phyloP scores from a whole-genome alignment of 2,329 filamentous ascomycete species.

The Aspergillus fumigatiaffinis region DNA sequence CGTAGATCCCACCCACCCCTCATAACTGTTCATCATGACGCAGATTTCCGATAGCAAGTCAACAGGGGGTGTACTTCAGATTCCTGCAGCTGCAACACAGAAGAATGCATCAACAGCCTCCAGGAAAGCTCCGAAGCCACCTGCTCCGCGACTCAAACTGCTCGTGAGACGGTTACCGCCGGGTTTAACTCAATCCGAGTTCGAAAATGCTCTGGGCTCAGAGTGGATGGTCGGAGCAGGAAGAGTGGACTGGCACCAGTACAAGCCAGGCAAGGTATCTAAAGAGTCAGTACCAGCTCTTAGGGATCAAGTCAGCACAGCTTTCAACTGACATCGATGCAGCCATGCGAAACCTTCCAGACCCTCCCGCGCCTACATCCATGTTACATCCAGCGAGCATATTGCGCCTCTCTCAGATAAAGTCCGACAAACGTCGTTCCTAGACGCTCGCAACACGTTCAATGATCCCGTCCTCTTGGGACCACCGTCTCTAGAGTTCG shows the following conservation, averaged over 20 bases:
- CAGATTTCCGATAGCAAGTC: conserved; percentile 27
- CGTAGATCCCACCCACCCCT: not conserved
- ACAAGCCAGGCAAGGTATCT: conserved; percentile 70
- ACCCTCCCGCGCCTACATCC: conserved; percentile 77
- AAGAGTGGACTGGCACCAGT: conserved; percentile 81
- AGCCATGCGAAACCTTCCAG: conserved; percentile 81
- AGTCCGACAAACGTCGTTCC: conserved; percentile 67
- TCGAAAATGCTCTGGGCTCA: conserved; percentile 65
- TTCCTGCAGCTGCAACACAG: conserved; percentile 46
- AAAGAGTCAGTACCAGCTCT: conserved; percentile 62
- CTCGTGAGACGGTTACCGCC: conserved; percentile 81
- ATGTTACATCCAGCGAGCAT: conserved; percentile 68
- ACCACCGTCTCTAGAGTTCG: conserved; percentile 75
- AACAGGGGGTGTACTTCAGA: conserved; percentile 53
- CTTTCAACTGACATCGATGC: not conserved
- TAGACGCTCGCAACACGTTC: conserved; percentile 75
- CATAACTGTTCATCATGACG: conserved; percentile 19
- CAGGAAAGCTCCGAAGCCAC: conserved; percentile 44
- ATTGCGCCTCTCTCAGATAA: conserved; percentile 64
- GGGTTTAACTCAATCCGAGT: conserved; percentile 75
- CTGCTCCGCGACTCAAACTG: conserved; percentile 71
- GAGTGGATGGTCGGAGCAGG: conserved; percentile 79
- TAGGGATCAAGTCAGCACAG: not conserved
- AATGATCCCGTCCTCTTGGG: conserved; percentile 70
- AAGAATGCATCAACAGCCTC: conserved; percentile 40